phyloP scores from a whole-genome alignment of 495 filamentous ascomycete species.

The Tetracladium marchalianum region DNA sequence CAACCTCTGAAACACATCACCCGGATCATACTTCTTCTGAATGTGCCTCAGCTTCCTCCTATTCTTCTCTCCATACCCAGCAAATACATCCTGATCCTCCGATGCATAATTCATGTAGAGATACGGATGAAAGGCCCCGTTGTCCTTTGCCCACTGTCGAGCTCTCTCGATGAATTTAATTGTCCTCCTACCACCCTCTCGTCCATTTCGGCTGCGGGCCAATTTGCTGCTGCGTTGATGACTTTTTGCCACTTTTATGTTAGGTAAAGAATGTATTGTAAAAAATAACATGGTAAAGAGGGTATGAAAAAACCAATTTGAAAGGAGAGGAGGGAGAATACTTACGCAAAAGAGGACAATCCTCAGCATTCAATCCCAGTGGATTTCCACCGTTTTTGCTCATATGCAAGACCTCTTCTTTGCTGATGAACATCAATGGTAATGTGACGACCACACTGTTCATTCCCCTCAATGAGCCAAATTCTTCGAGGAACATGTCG shows the following conservation, averaged over 20 bases:
- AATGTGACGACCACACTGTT: slow-evolving; percentile 30
- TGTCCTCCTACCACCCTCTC: too few relatives aligned
- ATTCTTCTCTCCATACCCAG: slow-evolving; percentile 32
- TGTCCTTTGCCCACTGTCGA: slow-evolving; percentile 2
- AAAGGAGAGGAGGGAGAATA: neutral
- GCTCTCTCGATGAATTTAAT: slow-evolving; percentile 1
- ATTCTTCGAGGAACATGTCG: slow-evolving; percentile 23
- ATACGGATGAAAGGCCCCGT: slow-evolving; percentile 6
- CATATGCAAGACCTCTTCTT: slow-evolving; percentile 30
- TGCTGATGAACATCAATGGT: slow-evolving; percentile 36
- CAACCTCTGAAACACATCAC: slow-evolving; percentile 10
- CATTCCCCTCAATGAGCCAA: slow-evolving; percentile 24
- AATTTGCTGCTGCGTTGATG: too few relatives aligned
- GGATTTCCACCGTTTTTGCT: slow-evolving; percentile 38
- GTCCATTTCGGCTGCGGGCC: too few relatives aligned
- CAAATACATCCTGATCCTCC: slow-evolving; percentile 29
- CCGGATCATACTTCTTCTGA: slow-evolving; percentile 33
- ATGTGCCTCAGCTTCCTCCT: slow-evolving; percentile 21
- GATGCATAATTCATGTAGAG: slow-evolving; percentile 32
- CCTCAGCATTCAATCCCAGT: slow-evolving; percentile 30
- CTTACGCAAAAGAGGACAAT: slow-evolving; percentile 27
- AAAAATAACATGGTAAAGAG: too few relatives aligned
- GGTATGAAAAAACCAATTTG: neutral
- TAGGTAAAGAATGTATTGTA: too few relatives aligned
- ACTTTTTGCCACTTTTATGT: too few relatives aligned